A percentile compares a stretch with the other conserved stretches of the same genome.
These are phyloP conservation scores for Hypomontagnella submonticulosa DNA, from an alignment of 495 filamentous ascomycete species.

Conservation along the genomic window DNA sequence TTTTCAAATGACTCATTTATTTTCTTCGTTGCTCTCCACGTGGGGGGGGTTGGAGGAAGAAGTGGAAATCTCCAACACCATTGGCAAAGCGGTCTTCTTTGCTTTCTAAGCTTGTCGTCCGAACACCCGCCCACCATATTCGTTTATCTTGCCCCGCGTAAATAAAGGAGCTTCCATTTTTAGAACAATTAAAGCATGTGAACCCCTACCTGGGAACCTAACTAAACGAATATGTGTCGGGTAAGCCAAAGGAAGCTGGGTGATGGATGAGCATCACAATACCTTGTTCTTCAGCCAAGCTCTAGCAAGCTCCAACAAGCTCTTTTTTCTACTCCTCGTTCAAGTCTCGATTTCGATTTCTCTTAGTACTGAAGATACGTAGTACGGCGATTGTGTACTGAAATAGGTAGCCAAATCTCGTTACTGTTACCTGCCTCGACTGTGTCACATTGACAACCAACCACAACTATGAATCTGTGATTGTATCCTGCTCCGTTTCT, in stretches of 20 bases:
- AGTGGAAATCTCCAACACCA: neutral
- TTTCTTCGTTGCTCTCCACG: slow-evolving; percentile 22
- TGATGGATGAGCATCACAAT: too few relatives aligned
- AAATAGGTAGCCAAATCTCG: neutral
- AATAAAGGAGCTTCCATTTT: slow-evolving; percentile 34
- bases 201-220: neutral
- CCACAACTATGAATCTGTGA: slow-evolving; percentile 1
- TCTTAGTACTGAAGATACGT: too few relatives aligned
- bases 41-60: slow-evolving; percentile 16
- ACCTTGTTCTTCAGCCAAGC: slow-evolving; percentile 4
- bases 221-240: neutral
- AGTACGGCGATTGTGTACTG: slow-evolving; percentile 9
- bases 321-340: slow-evolving; percentile 3
- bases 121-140: slow-evolving; percentile 1
- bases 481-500: slow-evolving; percentile 34
- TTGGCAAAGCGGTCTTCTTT: neutral
- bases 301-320: neutral
- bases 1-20: slow-evolving; percentile 37
- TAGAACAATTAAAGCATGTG: slow-evolving; percentile 33
- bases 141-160: slow-evolving; percentile 21
- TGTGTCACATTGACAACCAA: slow-evolving; percentile 33
- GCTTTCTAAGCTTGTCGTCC: slow-evolving; percentile 16
- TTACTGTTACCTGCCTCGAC: slow-evolving; percentile 19
- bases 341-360: neutral
- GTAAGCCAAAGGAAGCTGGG: too few relatives aligned